Evolutionary conservation across 73 alveolate genomes (phyloP).

Genomic region (Stentor coeruleus): DNA sequence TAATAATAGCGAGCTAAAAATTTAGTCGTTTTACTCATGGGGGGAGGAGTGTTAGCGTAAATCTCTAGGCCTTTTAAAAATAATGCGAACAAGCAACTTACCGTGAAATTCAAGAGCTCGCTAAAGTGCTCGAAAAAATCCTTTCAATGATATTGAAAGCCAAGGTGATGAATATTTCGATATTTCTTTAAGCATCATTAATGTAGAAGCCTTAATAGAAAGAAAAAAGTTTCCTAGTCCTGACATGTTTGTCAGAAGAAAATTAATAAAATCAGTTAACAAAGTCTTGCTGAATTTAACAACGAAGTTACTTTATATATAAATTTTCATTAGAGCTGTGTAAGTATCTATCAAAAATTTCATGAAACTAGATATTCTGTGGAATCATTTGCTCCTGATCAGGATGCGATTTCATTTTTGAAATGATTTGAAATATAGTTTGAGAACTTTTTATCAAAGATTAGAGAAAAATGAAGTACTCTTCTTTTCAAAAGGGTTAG

Average conservation of each 20-base stretch:
- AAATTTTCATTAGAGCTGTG: background rate
- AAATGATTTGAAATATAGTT: background rate
- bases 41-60: too few relatives aligned
- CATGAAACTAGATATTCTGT: background rate
- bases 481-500: background rate
- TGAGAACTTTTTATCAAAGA: background rate
- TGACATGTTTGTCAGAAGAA: too few relatives aligned
- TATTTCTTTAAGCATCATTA: background rate
- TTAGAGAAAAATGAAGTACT: background rate
- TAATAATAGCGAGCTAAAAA: too few relatives aligned
- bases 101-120: too few relatives aligned
- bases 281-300: background rate
- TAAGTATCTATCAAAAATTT: background rate
- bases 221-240: background rate
- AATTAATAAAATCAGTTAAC: background rate
- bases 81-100: too few relatives aligned
- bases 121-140: too few relatives aligned
- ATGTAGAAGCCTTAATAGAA: background rate
- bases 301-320: background rate
- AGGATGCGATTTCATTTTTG: background rate
- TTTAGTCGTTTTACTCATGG: too few relatives aligned
- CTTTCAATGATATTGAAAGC: background rate
- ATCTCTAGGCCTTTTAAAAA: too few relatives aligned
- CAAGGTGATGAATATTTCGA: background rate
- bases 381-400: background rate